Percentiles rank a stretch among this genome's conserved stretches.
Conservation (phyloP, 2,329 filamentous ascomycete genomes). For the Alternaria infectoria region DNA sequence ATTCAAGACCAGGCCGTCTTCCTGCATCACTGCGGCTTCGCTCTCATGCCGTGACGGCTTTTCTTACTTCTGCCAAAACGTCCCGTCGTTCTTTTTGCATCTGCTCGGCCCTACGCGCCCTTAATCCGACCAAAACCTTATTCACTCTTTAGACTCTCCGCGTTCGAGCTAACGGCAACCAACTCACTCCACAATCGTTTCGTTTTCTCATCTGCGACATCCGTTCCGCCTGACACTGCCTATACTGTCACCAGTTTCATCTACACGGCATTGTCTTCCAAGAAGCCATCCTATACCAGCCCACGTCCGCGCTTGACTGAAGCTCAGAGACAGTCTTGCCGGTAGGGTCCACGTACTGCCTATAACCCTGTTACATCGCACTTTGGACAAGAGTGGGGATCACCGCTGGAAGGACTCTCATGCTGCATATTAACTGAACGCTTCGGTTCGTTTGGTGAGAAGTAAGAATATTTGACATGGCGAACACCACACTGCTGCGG, state of each 20-base stretch:
- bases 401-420: slow-evolving; percentile 20
- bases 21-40: slow-evolving; percentile 27
- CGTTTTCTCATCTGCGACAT: slow-evolving; percentile 24
- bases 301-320: slow-evolving; percentile 11
- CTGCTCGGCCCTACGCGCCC: slow-evolving; percentile 29
- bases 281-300: slow-evolving; percentile 12
- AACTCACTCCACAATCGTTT: slow-evolving; percentile 25
- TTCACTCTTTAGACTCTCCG: slow-evolving; percentile 26
- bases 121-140: slow-evolving; percentile 29
- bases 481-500: slow-evolving; percentile 36
- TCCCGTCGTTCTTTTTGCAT: slow-evolving; percentile 32
- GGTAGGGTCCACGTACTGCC: slow-evolving; percentile 4
- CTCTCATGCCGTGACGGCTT: slow-evolving; percentile 34
- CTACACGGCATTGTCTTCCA: slow-evolving; percentile 4
- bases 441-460: slow-evolving; percentile 30
- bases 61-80: slow-evolving; percentile 32
- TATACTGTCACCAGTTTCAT: slow-evolving; percentile 1
- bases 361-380: not conserved
- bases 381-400: not conserved
- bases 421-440: slow-evolving; percentile 25
- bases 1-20: slow-evolving; percentile 30
- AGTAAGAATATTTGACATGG: slow-evolving; percentile 3
- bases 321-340: slow-evolving; percentile 12
- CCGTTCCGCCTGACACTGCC: slow-evolving; percentile 18
- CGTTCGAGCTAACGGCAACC: slow-evolving; percentile 17